These are phyloP conservation scores for Cercis canadensis DNA, from an alignment of 306 rosid species.

Conservation along the genomic window DNA sequence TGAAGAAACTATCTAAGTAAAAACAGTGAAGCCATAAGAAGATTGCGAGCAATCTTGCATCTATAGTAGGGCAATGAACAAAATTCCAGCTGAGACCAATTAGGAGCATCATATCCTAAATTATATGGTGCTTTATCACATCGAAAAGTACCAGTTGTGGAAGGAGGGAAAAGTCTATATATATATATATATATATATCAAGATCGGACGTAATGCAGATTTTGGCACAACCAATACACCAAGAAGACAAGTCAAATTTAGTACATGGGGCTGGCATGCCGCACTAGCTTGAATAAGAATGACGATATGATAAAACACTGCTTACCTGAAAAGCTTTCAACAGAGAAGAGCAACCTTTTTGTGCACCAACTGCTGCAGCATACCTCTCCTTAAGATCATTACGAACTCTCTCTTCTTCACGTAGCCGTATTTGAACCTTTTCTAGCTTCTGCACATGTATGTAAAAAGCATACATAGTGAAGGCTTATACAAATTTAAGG, in stretches of 20 bases:
- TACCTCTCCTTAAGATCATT: constrained; percentile 62
- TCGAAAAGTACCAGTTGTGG: constrained; percentile 6
- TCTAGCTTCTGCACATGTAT: constrained; percentile 67
- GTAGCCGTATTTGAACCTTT: constrained; percentile 65
- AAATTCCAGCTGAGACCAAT: constrained; percentile 16
- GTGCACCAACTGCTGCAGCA: constrained; percentile 65
- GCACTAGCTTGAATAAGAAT: background rate
- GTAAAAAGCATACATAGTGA: constrained; percentile 23
- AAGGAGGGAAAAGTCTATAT: background rate
- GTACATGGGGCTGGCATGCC: background rate
- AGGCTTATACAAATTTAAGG: background rate
- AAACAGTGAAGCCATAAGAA: constrained; percentile 22
- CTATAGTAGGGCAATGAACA: background rate
- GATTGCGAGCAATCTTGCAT: constrained; percentile 6
- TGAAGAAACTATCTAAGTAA: constrained; percentile 25
- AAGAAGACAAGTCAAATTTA: background rate
- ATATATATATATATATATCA: background rate
- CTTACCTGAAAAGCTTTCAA: constrained; percentile 82
- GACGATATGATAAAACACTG: background rate
- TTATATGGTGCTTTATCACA: background rate
- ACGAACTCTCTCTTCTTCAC: constrained; percentile 65
- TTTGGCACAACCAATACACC: constrained; percentile 12
- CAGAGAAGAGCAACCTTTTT: constrained; percentile 70
- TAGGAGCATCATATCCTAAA: too few species aligned
- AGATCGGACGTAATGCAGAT: constrained; percentile 3